Conservation (phyloP, 1,284 basidiomycete genomes). For the Ganoderma meredithae region DNA sequence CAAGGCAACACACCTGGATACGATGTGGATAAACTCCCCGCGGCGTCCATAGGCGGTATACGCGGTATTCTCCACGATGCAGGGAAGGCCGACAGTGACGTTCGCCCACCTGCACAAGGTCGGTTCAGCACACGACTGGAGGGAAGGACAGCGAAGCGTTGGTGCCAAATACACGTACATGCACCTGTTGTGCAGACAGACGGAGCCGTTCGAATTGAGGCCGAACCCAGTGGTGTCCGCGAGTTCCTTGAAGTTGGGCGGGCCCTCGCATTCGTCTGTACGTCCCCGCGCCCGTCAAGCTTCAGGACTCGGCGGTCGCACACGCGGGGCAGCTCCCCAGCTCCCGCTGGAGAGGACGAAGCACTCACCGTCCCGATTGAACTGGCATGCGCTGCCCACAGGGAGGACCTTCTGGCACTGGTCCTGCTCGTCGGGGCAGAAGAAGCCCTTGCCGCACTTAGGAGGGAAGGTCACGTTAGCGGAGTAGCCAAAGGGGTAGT, state of each 20-base stretch:
- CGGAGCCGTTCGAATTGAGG: slow-evolving; percentile 81
- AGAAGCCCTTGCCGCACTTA: slow-evolving; percentile 66
- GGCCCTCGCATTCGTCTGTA: slow-evolving; percentile 73
- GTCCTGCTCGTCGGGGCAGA: slow-evolving; percentile 88
- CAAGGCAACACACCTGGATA: slow-evolving; percentile 65
- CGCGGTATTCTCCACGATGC: slow-evolving; percentile 78
- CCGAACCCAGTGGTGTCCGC: slow-evolving; percentile 63
- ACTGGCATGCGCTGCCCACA: slow-evolving; percentile 78
- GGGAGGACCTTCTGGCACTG: slow-evolving; percentile 67
- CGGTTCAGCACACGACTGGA: slow-evolving; percentile 1
- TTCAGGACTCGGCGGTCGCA: not conserved
- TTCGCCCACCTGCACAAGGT: slow-evolving; percentile 70
- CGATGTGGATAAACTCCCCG: slow-evolving; percentile 75
- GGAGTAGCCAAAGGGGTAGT: slow-evolving; percentile 76
- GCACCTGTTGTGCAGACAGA: slow-evolving; percentile 84
- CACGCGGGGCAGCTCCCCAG: not conserved
- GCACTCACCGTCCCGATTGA: slow-evolving; percentile 83
- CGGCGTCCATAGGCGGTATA: slow-evolving; percentile 72
- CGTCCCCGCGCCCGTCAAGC: slow-evolving; percentile 40
- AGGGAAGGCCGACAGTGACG: slow-evolving; percentile 67
- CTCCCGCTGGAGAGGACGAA: no score
- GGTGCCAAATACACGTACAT: slow-evolving; percentile 58
- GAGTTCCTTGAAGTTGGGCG: slow-evolving; percentile 70
- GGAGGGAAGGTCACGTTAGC: slow-evolving; percentile 57
- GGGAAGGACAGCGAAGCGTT: slow-evolving; percentile 1